Evolutionary conservation across 2,329 filamentous ascomycete genomes (phyloP).

Genomic region (Pseudocercospora crystallina): DNA sequence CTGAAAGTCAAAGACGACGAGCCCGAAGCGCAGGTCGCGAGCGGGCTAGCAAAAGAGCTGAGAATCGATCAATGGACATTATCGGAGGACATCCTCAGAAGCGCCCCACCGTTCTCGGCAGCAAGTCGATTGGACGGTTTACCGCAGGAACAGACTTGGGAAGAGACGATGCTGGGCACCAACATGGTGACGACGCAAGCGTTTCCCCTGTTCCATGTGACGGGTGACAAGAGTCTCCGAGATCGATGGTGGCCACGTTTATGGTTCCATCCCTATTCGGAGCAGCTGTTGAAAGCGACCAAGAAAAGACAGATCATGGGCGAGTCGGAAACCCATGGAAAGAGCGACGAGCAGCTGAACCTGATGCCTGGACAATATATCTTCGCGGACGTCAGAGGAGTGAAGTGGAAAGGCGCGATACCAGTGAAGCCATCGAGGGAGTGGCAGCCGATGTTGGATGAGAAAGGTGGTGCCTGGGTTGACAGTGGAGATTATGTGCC

Average conservation of each 20-base stretch:
- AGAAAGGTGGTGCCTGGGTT: constrained; percentile 25
- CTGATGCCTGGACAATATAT: constrained; percentile 3
- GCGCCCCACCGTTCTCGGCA: constrained; percentile 15
- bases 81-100: constrained; percentile 13
- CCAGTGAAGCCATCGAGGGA: constrained; percentile 8
- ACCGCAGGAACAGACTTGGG: constrained; percentile 17
- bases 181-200: constrained; percentile 21
- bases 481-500: constrained; percentile 18
- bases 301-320: constrained; percentile 5
- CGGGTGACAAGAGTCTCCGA: constrained; percentile 23
- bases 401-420: constrained; percentile 17
- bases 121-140: neutral
- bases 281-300: constrained; percentile 16
- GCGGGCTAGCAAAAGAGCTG: constrained; percentile 1
- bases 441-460: constrained; percentile 3
- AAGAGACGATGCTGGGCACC: constrained; percentile 22
- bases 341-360: constrained; percentile 2
- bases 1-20: neutral
- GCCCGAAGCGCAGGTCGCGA: constrained; percentile 2
- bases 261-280: constrained; percentile 26
- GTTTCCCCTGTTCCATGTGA: constrained; percentile 25
- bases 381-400: constrained; percentile 9
- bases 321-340: neutral
- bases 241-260: constrained; percentile 26
- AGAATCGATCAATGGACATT: constrained; percentile 21